A percentile compares a stretch with the other conserved stretches of the same genome.
phyloP scores from a whole-genome alignment of 495 filamentous ascomycete species.

The Penicillium lividum region DNA sequence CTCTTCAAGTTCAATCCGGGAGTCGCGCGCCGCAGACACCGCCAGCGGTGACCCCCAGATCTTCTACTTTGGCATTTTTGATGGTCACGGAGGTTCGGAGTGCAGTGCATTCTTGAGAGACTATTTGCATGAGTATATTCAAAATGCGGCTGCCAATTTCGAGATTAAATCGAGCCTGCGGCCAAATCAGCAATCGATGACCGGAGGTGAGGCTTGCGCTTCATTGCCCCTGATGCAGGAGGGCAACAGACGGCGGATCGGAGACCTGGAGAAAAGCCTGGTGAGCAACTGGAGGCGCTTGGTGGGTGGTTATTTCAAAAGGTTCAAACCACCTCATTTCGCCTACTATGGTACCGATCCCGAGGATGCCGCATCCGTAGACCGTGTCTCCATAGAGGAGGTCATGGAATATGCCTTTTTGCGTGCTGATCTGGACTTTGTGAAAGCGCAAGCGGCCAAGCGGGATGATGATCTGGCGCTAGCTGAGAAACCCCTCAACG shows the following conservation, averaged over 20 bases:
- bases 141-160: constrained; percentile 73
- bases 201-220: constrained; percentile 12
- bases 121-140: constrained; percentile 83
- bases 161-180: constrained; percentile 68
- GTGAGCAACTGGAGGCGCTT: constrained; percentile 77
- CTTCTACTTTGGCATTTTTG: constrained; percentile 96
- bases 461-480: constrained; percentile 66
- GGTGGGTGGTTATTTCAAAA: constrained; percentile 90
- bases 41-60: constrained; percentile 88
- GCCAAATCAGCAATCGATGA: constrained; percentile 16
- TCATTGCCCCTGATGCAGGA: constrained; percentile 42
- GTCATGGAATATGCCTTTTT: constrained; percentile 86
- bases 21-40: constrained; percentile 62
- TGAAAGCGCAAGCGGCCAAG: constrained; percentile 77
- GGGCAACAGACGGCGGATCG: constrained; percentile 36
- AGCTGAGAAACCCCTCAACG: constrained; percentile 74
- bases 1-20: constrained; percentile 30
- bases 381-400: constrained; percentile 48
- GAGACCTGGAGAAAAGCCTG: constrained; percentile 63
- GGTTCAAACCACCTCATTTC: constrained; percentile 77
- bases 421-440: constrained; percentile 87
- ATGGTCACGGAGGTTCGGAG: constrained; percentile 90
- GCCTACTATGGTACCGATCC: constrained; percentile 32
- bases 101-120: constrained; percentile 87
- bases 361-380: constrained; percentile 7